These are phyloP conservation scores for Russula dissimulans DNA, from an alignment of 768 basidiomycete genomes.

Conservation along the genomic window DNA sequence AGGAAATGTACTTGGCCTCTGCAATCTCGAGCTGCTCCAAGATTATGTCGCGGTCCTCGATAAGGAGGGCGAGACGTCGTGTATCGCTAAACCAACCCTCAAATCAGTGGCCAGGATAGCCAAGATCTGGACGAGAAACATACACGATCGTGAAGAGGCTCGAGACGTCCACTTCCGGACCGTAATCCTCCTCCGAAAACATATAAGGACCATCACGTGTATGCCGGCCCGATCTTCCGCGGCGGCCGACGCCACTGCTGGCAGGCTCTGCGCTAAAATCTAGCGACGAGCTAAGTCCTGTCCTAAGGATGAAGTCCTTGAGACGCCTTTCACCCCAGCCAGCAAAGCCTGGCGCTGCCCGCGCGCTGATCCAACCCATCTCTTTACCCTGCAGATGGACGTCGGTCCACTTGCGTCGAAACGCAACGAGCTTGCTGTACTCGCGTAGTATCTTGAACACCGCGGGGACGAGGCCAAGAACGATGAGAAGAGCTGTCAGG, in stretches of 20 bases:
- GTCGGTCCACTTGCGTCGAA: conserved; percentile 50
- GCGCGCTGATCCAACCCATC: conserved; percentile 64
- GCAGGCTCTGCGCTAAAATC: conserved; percentile 26
- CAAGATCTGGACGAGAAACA: conserved; percentile 19
- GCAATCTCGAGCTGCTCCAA: conserved; percentile 75
- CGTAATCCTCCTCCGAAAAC: conserved; percentile 31
- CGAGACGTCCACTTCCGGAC: conserved; percentile 54
- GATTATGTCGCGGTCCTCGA: conserved; percentile 66
- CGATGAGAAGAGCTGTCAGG: conserved; percentile 50
- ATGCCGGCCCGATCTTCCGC: not conserved
- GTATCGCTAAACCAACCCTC: conserved; percentile 46
- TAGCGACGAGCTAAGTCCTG: conserved; percentile 54
- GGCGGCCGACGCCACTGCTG: conserved; percentile 17
- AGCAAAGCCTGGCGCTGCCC: conserved; percentile 53
- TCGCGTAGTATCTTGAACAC: conserved; percentile 56
- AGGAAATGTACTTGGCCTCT: conserved; percentile 68
- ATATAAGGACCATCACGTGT: not conserved
- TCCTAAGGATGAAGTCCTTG: conserved; percentile 58
- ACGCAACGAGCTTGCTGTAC: conserved; percentile 46
- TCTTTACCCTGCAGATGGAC: conserved; percentile 60
- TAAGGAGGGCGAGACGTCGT: conserved; percentile 51
- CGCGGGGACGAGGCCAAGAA: conserved; percentile 56
- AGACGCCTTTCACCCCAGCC: conserved; percentile 67
- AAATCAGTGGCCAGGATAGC: conserved; percentile 5
- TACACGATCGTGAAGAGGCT: conserved; percentile 71